These are phyloP conservation scores for Bretschneidera sinensis DNA, from an alignment of 345 rosid species.

Conservation along the genomic window DNA sequence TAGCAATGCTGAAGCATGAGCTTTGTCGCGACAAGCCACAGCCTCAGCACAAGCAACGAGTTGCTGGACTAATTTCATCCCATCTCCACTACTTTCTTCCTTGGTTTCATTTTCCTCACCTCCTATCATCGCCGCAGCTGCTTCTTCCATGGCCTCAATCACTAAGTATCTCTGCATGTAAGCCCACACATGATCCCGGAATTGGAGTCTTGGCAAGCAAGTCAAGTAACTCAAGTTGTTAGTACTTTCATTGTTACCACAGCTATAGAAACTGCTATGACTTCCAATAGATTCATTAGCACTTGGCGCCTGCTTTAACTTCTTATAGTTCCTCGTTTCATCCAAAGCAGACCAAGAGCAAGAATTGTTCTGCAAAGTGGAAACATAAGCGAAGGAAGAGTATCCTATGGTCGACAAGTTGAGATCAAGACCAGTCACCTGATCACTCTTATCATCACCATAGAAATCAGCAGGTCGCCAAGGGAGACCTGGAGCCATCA, in stretches of 20 bases:
- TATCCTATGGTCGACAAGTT: slow-evolving; percentile 8
- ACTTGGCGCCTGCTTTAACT: slow-evolving; percentile 17
- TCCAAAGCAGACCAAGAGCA: slow-evolving; percentile 1
- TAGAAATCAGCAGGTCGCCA: slow-evolving; percentile 9
- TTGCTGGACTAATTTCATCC: slow-evolving; percentile 45
- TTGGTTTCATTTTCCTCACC: slow-evolving; percentile 12
- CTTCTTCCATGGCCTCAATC: slow-evolving; percentile 44
- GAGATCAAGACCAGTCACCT: slow-evolving; percentile 16
- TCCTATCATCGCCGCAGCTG: slow-evolving; percentile 19
- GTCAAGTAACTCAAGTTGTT: slow-evolving; percentile 20
- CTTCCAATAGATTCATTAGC: slow-evolving; percentile 8
- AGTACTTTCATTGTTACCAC: neutral
- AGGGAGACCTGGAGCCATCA: slow-evolving; percentile 14
- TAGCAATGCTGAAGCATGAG: slow-evolving; percentile 36
- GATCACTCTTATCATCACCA: slow-evolving; percentile 6
- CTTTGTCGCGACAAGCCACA: slow-evolving; percentile 51
- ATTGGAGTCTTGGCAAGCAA: slow-evolving; percentile 25
- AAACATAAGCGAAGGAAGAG: neutral
- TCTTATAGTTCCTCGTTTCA: slow-evolving; percentile 22
- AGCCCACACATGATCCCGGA: slow-evolving; percentile 44
- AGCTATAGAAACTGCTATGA: neutral
- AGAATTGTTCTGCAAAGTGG: neutral
- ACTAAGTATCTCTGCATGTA: slow-evolving; percentile 39
- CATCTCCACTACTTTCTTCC: slow-evolving; percentile 26
- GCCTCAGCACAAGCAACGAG: slow-evolving; percentile 55